Percentiles rank a stretch among this genome's conserved stretches.
phyloP scores from a whole-genome alignment of 352 stramenopile species.

The Globisporangium paroecandrum region DNA sequence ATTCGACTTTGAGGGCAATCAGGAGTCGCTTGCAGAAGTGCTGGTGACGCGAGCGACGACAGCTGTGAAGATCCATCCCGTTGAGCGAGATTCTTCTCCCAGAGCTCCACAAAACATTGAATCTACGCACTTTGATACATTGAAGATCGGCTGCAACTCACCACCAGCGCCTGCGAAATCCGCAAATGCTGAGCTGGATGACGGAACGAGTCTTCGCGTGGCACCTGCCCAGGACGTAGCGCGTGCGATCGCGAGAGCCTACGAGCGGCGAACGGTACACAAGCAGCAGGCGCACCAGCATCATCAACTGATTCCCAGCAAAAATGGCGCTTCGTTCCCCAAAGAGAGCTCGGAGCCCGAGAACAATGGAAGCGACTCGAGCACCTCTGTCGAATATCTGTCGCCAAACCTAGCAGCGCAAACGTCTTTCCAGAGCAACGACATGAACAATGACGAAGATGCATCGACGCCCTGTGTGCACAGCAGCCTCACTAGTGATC shows the following conservation, averaged over 20 bases:
- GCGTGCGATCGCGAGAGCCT: constrained; percentile 30
- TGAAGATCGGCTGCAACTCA: constrained; percentile 21
- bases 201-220: constrained; percentile 22
- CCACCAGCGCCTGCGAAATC: not conserved
- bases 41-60: constrained; percentile 28
- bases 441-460: constrained; percentile 19
- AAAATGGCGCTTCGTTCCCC: not conserved
- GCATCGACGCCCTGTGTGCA: not conserved
- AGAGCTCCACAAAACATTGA: not conserved
- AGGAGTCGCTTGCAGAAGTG: constrained; percentile 35
- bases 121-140: not conserved
- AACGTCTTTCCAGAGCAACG: constrained; percentile 20
- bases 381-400: constrained; percentile 1
- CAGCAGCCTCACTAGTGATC: not conserved
- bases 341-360: constrained; percentile 26
- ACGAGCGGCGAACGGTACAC: constrained; percentile 20
- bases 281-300: not conserved
- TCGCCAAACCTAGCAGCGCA: constrained; percentile 6
- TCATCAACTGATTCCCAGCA: not conserved
- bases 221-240: constrained; percentile 40
- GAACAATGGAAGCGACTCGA: constrained; percentile 23
- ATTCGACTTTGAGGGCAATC: constrained; percentile 58
- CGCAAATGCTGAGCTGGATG: constrained; percentile 12
- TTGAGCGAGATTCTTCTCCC: not conserved
- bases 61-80: not conserved